A percentile compares a stretch with the other conserved stretches of the same genome.
Evolutionary conservation across 176 grass and related monocot genomes (phyloP).

Genomic region (Alloteropsis semialata): DNA sequence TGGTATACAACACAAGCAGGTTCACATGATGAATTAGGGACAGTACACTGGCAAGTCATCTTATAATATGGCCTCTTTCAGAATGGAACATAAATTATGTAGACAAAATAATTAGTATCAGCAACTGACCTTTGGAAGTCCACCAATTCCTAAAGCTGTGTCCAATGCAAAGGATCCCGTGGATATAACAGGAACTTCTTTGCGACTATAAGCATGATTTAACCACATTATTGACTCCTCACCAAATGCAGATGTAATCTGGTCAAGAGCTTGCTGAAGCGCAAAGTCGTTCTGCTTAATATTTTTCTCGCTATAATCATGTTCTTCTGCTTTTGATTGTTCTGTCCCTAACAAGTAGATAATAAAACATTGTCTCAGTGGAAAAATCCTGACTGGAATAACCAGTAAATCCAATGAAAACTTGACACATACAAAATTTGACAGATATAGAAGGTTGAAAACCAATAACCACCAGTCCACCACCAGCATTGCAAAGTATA

Average conservation of each 20-base stretch:
- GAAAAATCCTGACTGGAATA: not conserved
- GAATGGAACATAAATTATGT: not conserved
- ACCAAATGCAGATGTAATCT: slow-evolving; percentile 52
- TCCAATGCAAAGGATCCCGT: slow-evolving; percentile 60
- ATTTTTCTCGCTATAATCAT: not conserved
- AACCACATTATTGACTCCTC: slow-evolving; percentile 65
- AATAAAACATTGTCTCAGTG: not conserved
- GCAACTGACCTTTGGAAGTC: slow-evolving; percentile 52
- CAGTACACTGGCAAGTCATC: not conserved
- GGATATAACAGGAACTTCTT: slow-evolving; percentile 52
- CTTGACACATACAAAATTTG: not conserved
- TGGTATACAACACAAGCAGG: not conserved
- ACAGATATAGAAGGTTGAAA: not conserved
- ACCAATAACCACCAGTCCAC: not conserved
- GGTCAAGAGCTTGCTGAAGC: slow-evolving; percentile 55
- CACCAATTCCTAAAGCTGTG: slow-evolving; percentile 63
- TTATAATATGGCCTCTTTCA: not conserved
- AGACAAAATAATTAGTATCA: not conserved
- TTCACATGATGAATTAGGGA: not conserved
- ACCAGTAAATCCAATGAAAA: not conserved
- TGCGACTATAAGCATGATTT: slow-evolving; percentile 24
- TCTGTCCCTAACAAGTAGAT: slow-evolving; percentile 15
- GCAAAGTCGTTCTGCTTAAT: slow-evolving; percentile 40
- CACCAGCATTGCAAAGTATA: not conserved
- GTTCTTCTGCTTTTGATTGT: slow-evolving; percentile 28